Conservation (phyloP, 2,329 filamentous ascomycete species). For the Xylariaceae sp. region DNA sequence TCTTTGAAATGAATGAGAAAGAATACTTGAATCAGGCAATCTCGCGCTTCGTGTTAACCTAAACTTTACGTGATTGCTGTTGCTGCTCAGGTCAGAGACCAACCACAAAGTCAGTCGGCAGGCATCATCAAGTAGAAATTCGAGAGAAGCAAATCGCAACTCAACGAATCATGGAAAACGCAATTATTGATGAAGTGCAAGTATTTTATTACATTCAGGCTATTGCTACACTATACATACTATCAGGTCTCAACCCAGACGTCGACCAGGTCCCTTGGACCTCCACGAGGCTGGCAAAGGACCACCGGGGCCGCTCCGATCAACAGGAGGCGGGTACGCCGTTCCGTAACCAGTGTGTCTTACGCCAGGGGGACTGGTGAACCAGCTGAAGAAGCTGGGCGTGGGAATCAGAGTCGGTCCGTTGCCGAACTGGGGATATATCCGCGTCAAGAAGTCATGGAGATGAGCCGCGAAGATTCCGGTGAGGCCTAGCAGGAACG, state of each 20-base stretch:
- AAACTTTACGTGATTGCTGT: no score
- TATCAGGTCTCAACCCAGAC: slow-evolving; percentile 45
- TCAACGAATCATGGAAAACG: no score
- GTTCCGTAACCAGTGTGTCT: slow-evolving; percentile 57
- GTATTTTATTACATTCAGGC: no score
- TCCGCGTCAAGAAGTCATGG: slow-evolving; percentile 81
- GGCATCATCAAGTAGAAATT: no score
- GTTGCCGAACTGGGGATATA: slow-evolving; percentile 85
- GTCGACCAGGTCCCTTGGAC: slow-evolving; percentile 55
- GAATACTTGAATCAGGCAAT: no score
- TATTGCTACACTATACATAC: no score
- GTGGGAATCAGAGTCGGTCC: slow-evolving; percentile 72
- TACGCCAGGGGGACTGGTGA: slow-evolving; percentile 51
- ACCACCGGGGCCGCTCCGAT: slow-evolving; percentile 35
- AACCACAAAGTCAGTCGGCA: no score
- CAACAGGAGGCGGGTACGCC: slow-evolving; percentile 41
- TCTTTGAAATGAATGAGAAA: no score
- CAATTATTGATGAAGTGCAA: no score
- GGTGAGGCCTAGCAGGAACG: slow-evolving; percentile 59
- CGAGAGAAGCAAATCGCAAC: no score
- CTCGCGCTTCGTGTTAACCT: no score
- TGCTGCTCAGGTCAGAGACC: no score
- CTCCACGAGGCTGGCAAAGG: slow-evolving; percentile 60
- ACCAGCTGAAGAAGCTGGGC: slow-evolving; percentile 63
- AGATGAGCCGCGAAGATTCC: slow-evolving; percentile 85